phyloP scores from a whole-genome alignment of 495 filamentous ascomycete genomes.

The Aspergillus taichungensis region DNA sequence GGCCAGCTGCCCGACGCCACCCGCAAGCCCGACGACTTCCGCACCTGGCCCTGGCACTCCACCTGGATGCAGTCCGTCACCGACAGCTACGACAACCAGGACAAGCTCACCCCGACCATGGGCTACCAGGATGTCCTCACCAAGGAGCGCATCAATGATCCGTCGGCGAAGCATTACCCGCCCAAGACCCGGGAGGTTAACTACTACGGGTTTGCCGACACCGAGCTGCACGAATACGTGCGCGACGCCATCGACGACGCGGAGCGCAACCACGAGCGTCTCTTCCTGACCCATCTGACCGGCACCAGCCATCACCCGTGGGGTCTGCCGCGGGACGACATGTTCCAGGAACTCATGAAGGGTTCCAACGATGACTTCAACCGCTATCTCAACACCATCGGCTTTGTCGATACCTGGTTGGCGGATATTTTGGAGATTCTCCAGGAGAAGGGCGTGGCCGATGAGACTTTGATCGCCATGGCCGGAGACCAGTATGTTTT shows the following conservation, averaged over 20 bases:
- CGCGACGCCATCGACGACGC: constrained; percentile 38
- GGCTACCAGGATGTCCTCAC: constrained; percentile 33
- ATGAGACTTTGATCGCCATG: constrained; percentile 42
- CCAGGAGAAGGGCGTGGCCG: constrained; percentile 37
- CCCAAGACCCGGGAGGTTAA: constrained; percentile 33
- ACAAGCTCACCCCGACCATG: constrained; percentile 28
- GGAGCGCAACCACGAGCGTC: constrained; percentile 29
- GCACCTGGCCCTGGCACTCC: constrained; percentile 35
- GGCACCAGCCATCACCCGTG: constrained; percentile 43
- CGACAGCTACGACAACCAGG: constrained; percentile 37
- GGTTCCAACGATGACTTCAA: constrained; percentile 28
- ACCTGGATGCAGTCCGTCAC: constrained; percentile 43
- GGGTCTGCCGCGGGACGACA: constrained; percentile 27
- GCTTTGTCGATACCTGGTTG: constrained; percentile 38
- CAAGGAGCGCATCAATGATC: constrained; percentile 31
- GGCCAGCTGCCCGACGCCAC: constrained; percentile 22
- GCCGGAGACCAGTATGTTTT: constrained; percentile 35
- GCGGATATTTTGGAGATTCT: constrained; percentile 35
- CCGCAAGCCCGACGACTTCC: constrained; percentile 17
- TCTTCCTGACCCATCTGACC: constrained; percentile 42
- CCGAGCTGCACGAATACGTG: constrained; percentile 36
- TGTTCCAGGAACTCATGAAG: constrained; percentile 20
- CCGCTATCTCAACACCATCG: constrained; percentile 33
- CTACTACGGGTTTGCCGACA: constrained; percentile 43
- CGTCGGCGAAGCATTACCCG: constrained; percentile 28